phyloP scores from a whole-genome alignment of 345 rosid species.

The Linum trigynum region DNA sequence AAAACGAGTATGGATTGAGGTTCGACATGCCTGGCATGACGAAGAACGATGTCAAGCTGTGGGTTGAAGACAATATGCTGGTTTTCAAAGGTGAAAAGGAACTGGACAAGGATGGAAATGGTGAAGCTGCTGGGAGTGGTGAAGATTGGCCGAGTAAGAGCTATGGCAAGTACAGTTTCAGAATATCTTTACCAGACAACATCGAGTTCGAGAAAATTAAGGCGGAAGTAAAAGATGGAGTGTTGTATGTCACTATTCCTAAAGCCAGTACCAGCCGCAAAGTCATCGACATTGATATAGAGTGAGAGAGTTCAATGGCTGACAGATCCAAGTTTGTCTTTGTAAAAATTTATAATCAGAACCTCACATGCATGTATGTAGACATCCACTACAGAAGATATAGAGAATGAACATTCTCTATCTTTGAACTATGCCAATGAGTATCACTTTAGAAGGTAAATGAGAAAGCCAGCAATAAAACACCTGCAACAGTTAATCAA shows the following conservation, averaged over 20 bases:
- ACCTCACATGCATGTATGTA: too few relatives aligned
- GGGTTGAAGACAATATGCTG: constrained; percentile 27
- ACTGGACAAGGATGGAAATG: neutral
- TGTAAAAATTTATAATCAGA: neutral
- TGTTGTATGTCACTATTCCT: constrained; percentile 18
- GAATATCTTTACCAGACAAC: constrained; percentile 60
- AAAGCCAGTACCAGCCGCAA: constrained; percentile 14
- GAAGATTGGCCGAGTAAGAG: constrained; percentile 51
- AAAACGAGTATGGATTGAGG: constrained; percentile 17
- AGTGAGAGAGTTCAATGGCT: neutral
- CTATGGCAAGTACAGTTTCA: constrained; percentile 41
- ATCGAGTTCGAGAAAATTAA: constrained; percentile 45
- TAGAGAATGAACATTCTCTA: neutral
- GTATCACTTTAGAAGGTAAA: neutral
- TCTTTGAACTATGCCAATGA: neutral
- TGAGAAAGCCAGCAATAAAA: neutral
- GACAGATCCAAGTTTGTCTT: neutral
- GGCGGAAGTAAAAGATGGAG: constrained; percentile 50
- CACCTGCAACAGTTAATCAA: neutral
- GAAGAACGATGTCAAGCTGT: constrained; percentile 23
- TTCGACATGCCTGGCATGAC: constrained; percentile 29
- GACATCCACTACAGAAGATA: neutral
- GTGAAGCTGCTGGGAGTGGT: constrained; percentile 2
- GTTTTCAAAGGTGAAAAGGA: constrained; percentile 21
- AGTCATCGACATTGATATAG: constrained; percentile 23